These are phyloP conservation scores for Spatholobus suberectus DNA, from an alignment of 306 rosid species.

Conservation along the genomic window DNA sequence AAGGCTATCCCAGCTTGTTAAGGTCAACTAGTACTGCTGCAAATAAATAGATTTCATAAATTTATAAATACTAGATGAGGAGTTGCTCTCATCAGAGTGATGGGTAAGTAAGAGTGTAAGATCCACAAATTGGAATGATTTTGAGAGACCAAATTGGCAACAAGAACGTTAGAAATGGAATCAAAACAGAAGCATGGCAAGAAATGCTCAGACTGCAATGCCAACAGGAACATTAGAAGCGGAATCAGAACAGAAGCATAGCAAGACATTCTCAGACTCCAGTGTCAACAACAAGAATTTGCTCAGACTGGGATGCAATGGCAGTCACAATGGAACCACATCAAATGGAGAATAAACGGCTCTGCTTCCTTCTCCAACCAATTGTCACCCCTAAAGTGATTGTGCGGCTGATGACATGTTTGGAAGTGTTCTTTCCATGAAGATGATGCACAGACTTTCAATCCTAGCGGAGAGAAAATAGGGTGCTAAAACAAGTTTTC, in stretches of 20 bases:
- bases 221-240: too few species aligned
- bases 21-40: background rate
- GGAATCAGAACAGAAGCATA: too few species aligned
- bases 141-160: background rate
- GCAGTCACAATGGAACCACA: background rate
- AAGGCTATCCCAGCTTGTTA: constrained; percentile 5
- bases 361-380: background rate
- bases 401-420: constrained; percentile 26
- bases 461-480: background rate
- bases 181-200: background rate
- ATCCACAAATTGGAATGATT: background rate
- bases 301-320: background rate
- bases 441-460: constrained; percentile 4
- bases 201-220: constrained; percentile 2
- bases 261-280: background rate
- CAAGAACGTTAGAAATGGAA: constrained; percentile 27
- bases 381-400: background rate
- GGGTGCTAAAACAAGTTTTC: constrained; percentile 26
- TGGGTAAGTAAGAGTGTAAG: background rate
- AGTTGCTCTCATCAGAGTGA: constrained; percentile 19
- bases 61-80: background rate
- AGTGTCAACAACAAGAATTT: background rate
- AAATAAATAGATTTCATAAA: background rate
- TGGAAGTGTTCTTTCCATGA: constrained; percentile 18
- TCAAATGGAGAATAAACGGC: background rate